Conservation (phyloP, 2,329 filamentous ascomycete genomes). For the Nigrospora oryzae region DNA sequence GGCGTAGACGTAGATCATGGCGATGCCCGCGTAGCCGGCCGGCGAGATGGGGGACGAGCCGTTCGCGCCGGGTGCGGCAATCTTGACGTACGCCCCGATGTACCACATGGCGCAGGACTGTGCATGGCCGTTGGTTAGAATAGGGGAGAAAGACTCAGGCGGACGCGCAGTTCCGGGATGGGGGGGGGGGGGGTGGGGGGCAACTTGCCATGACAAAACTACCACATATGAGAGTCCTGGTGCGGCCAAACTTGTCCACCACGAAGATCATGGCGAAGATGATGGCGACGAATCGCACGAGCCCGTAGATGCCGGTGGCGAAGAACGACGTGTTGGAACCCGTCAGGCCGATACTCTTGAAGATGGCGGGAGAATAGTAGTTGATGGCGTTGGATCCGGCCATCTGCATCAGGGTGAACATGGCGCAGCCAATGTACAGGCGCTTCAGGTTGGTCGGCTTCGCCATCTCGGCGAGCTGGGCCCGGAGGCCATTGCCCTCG, state of each 20-base stretch:
- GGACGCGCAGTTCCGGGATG: too few relatives aligned
- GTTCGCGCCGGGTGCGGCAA: too few relatives aligned
- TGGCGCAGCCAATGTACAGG: neutral
- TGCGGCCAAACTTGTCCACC: conserved; percentile 13
- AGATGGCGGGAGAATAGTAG: conserved; percentile 64
- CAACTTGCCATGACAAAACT: neutral
- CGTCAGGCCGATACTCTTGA: conserved; percentile 41
- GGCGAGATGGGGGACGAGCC: too few relatives aligned
- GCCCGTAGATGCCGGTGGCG: conserved; percentile 69
- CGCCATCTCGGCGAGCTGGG: too few relatives aligned
- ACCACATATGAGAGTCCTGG: conserved; percentile 10
- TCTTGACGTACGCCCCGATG: too few relatives aligned
- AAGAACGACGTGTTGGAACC: conserved; percentile 36
- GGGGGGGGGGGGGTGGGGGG: too few relatives aligned
- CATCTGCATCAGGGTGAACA: neutral
- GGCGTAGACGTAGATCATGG: conserved; percentile 12
- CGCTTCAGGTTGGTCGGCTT: neutral
- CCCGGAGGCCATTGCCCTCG: too few relatives aligned
- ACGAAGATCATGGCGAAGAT: conserved; percentile 38
- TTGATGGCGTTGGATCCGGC: conserved; percentile 52
- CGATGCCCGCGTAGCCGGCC: conserved; percentile 9
- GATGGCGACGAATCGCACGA: conserved; percentile 64
- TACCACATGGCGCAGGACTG: too few relatives aligned
- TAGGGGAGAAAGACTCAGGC: too few relatives aligned
- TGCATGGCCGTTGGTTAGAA: too few relatives aligned